Evolutionary conservation across 257 asterid genomes (phyloP), one percentile per base, ranked within the genome.

Genomic region (Fraxinus americana): DNA sequence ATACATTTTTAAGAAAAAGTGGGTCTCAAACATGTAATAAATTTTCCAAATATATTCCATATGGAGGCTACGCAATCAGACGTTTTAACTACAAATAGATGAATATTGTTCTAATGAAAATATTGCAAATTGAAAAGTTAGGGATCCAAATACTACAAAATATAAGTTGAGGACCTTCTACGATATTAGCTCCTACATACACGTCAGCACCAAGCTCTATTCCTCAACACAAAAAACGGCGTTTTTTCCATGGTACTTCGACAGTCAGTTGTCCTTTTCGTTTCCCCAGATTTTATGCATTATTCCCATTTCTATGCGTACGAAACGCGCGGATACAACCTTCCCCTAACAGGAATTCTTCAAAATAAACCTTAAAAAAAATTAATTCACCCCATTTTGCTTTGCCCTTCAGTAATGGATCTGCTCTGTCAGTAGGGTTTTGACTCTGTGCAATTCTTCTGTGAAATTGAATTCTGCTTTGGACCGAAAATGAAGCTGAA

Each of bases 401-500:
- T 87, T 89, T 77, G 39, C 35, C 54, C 72, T 50, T 77, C 77
- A 77, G 88, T 57, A 66, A 88, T 86, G 94, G 88, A 87, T 85
- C 91, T 81, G 75, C 76, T 85, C 90, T 79, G 78, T 75, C 50
- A 17, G 57, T 81, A 80, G 90, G 85, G 89, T 70, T 85, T 74
- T 76, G 78, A 82, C 76, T 68, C 80, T 74, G 32, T 23, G 5
- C 3, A 73, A 63, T 13, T 74, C 63, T 50, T 71, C 66, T 65
- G 63, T 4, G 45, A 61, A 67, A 54, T 16, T 74, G 27, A 77
- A 50, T 73, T 70, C 59, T 65, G 52, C 48, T 69, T 41, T 39
- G 19, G 17, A 2, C 69, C 69, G 43, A 77, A 73, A 67, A 92
- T 89, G 96, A 89, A 83, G 89, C 83, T 9, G 11, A 93, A 81